A percentile compares a stretch with the other conserved stretches of the same genome.
phyloP scores from a whole-genome alignment of 2,329 filamentous ascomycete species.

The Orbilia quercus region DNA sequence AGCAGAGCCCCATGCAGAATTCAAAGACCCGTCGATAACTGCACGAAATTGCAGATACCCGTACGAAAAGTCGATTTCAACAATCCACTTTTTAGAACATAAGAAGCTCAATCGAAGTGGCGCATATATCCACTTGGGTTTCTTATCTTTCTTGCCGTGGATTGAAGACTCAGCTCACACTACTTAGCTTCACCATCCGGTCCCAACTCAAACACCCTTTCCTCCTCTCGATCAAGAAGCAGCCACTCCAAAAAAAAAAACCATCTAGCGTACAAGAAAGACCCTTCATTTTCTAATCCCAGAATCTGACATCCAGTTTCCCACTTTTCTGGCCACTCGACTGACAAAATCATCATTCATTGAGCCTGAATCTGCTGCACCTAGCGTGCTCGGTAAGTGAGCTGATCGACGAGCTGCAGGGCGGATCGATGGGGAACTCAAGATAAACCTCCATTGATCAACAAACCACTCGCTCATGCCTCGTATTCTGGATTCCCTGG shows the following conservation, averaged over 20 bases:
- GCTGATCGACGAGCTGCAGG: background rate
- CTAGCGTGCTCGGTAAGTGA: conserved; percentile 11
- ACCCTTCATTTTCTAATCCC: background rate
- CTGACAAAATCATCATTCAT: conserved; percentile 1
- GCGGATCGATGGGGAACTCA: background rate
- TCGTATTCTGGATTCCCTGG: conserved; percentile 7
- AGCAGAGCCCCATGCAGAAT: background rate
- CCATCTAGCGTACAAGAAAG: conserved; percentile 5
- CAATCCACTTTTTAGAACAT: background rate
- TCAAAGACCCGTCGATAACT: background rate
- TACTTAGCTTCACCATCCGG: background rate
- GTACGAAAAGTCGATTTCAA: conserved; percentile 1
- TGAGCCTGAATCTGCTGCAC: conserved; percentile 3
- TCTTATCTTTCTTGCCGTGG: background rate
- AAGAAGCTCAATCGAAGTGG: too few relatives aligned
- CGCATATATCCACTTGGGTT: background rate
- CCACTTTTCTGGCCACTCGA: background rate
- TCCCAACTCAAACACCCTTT: background rate
- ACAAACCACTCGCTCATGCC: background rate
- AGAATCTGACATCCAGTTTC: background rate
- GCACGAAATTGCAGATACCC: conserved; percentile 3
- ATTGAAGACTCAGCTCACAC: background rate
- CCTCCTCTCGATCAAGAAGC: background rate
- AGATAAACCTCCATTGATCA: background rate
- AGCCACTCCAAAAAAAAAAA: background rate